Percentiles rank a stretch among this genome's conserved stretches.
These are phyloP conservation scores for Phytophthora ramorum DNA, from an alignment of 352 stramenopile species.

Conservation along the genomic window DNA sequence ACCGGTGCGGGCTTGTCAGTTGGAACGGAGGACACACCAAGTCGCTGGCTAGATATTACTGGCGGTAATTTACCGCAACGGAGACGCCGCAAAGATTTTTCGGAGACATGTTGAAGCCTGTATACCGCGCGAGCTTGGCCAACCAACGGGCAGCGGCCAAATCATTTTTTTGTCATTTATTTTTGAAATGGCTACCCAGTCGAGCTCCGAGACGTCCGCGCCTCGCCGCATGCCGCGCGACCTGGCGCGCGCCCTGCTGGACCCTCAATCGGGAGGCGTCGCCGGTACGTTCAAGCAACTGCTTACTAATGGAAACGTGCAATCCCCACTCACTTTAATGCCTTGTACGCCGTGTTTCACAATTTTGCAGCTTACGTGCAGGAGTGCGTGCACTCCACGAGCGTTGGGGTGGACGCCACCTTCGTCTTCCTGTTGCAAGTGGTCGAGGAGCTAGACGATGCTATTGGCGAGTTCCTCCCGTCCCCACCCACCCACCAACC, in stretches of 20 bases:
- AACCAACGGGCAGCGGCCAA: slow-evolving; percentile 14
- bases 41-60: too few relatives aligned
- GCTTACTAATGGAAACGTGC: background rate
- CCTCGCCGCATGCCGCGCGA: slow-evolving; percentile 36
- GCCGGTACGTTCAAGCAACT: slow-evolving; percentile 20
- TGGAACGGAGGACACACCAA: background rate
- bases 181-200: slow-evolving; percentile 26
- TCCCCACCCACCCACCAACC: slow-evolving; percentile 26
- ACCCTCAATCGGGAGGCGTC: slow-evolving; percentile 37
- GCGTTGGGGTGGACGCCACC: slow-evolving; percentile 61
- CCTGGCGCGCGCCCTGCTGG: slow-evolving; percentile 36
- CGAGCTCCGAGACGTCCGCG: slow-evolving; percentile 1
- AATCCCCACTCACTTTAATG: background rate
- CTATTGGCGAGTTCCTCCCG: slow-evolving; percentile 45
- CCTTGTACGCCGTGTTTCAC: slow-evolving; percentile 2
- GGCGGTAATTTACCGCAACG: background rate
- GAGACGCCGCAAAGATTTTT: background rate
- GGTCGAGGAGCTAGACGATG: slow-evolving; percentile 67
- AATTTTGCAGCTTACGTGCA: slow-evolving; percentile 61
- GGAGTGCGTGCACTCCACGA: slow-evolving; percentile 79
- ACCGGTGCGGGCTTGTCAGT: background rate
- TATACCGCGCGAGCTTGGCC: slow-evolving; percentile 18
- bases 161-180: slow-evolving; percentile 22
- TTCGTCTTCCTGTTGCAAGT: slow-evolving; percentile 72
- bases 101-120: slow-evolving; percentile 33